phyloP scores from a whole-genome alignment of 2,329 filamentous ascomycete species.

The Dendrostoma leiphaemia region DNA sequence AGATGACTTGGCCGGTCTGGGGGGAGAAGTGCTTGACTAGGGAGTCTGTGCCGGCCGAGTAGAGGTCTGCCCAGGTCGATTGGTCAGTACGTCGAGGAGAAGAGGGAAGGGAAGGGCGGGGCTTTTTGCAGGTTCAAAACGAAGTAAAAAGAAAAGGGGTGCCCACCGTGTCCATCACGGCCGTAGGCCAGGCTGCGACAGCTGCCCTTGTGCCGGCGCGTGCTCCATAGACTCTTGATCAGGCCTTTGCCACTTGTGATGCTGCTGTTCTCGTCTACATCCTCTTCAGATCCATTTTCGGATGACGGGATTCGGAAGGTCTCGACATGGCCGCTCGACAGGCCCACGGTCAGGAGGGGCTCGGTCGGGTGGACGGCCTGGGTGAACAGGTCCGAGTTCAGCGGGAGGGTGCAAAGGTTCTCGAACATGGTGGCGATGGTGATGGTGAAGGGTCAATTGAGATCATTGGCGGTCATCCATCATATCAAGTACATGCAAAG shows the following conservation, averaged over 20 bases:
- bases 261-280: slow-evolving; percentile 47
- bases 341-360: slow-evolving; percentile 81
- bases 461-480: slow-evolving; percentile 10
- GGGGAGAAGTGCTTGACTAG: slow-evolving; percentile 55
- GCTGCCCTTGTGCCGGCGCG: slow-evolving; percentile 88
- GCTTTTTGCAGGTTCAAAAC: not conserved
- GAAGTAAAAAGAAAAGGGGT: too few relatives aligned
- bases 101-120: not conserved
- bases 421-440: slow-evolving; percentile 67
- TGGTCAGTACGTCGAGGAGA: too few relatives aligned
- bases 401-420: slow-evolving; percentile 84
- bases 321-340: slow-evolving; percentile 82
- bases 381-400: slow-evolving; percentile 82
- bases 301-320: slow-evolving; percentile 69
- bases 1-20: slow-evolving; percentile 64
- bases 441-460: slow-evolving; percentile 2
- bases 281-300: slow-evolving; percentile 48
- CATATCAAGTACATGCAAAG: not conserved
- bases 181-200: slow-evolving; percentile 80
- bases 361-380: slow-evolving; percentile 83
- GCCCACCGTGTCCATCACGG: slow-evolving; percentile 67
- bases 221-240: slow-evolving; percentile 83
- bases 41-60: slow-evolving; percentile 60
- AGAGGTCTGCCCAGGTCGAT: too few relatives aligned
- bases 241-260: slow-evolving; percentile 65